phyloP scores from a whole-genome alignment of 129 eudicot genomes.

The sunflower (Helianthus annuus) region DNA sequence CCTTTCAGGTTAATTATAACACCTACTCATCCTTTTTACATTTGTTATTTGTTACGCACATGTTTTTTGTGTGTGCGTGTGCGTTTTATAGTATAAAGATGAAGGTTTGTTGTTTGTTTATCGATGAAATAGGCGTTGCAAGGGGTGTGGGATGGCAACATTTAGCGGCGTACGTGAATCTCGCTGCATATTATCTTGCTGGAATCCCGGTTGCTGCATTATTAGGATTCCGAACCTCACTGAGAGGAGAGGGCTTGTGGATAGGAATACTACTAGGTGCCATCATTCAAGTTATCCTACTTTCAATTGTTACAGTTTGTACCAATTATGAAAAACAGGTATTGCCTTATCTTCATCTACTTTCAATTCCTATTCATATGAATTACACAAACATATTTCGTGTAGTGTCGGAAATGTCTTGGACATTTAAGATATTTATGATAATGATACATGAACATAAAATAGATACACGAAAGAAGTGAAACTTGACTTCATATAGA shows the following conservation, averaged over 20 bases:
- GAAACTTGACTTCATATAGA: background rate
- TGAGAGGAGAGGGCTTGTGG: constrained; percentile 52
- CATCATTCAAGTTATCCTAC: constrained; percentile 34
- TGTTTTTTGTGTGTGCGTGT: background rate
- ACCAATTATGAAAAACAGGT: constrained; percentile 62
- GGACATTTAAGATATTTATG: background rate
- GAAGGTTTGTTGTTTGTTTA: background rate
- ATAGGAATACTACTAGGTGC: constrained; percentile 52
- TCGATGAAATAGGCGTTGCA: constrained; percentile 38
- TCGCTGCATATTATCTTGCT: constrained; percentile 51
- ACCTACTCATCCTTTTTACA: background rate
- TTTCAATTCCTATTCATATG: background rate
- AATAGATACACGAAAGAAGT: background rate
- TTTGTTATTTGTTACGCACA: background rate
- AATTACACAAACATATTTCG: background rate
- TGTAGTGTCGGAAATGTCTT: background rate
- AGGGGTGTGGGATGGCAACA: constrained; percentile 72
- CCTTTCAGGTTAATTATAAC: constrained; percentile 44
- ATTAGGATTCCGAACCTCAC: constrained; percentile 36
- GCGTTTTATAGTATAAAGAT: background rate
- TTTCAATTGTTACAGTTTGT: constrained; percentile 35
- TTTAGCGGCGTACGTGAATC: constrained; percentile 57
- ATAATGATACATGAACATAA: background rate
- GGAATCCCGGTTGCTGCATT: constrained; percentile 54
- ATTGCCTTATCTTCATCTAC: background rate